Evolutionary conservation across 306 rosid species (phyloP), one percentile per base, ranked within the genome.

Genomic region (Fragaria ananassa): DNA sequence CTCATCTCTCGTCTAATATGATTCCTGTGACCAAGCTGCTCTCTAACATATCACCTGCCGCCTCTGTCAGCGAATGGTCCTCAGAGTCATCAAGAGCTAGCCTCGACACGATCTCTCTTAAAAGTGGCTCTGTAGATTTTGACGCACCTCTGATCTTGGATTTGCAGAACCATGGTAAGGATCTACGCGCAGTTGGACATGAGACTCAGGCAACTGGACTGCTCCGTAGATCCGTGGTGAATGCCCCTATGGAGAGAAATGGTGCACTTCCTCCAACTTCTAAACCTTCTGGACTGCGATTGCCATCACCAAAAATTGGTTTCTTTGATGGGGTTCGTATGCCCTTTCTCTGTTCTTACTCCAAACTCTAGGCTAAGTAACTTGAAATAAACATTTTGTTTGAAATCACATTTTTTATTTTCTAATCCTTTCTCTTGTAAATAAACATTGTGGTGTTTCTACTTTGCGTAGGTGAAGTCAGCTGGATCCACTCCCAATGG

Each of bases 241-340:
- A 75, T 71, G 65, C 83, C 66, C 80, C 87, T 25, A 72, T 68
- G 7, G 87, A 70, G 29, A 42, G 81, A 49, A 41, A 83, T 12
- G 78, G 67, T 78, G 78, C 63, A 49, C 74, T 75, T 81, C 83
- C 86, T 81, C 79, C 82, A 23, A 77, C 85, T 64, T 83, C 81
- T 25, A 92, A 81, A 81, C 96, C 97, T 81, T 90, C 97, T 0
- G 97, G 97, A 75, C 87, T 92, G 74, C 89, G 96, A 76, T 71
- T 92, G 71, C 96, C 97, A 80, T 92, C 97, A 49, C 97, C 97
- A 54, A 92, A 92, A 79, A 92, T 90, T 84, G 98, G 98, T 78
- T 94, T 86, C 81, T 94, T 94, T 78, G 97, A 94, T 84, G 98
- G 97, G 93, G 98, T 94, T 74, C 72, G 93, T 83, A 78, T 83